Evolutionary conservation across 805 yeast species (phyloP), one percentile per base, ranked within the genome.

Genomic region (Candida argentea): DNA sequence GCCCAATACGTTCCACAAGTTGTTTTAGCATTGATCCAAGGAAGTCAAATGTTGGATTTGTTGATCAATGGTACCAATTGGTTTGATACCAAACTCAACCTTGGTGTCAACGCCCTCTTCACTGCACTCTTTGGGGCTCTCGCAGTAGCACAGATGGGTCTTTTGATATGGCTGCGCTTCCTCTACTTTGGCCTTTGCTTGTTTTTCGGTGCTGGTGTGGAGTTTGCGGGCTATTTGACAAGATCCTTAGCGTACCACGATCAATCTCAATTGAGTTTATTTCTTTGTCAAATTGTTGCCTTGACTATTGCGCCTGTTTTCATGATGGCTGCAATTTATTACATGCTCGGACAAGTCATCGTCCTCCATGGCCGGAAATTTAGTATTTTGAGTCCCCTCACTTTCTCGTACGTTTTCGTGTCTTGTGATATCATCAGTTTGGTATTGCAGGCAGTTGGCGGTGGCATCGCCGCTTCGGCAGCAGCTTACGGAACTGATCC

Each of bases 261-360:
- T 2, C 21, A 36, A 10, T 43, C 53, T 20, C 37, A 52, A 22
- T 12, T n/a, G 7, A 48, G 63, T 28, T 55, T 62, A 16, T 85
- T 64, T 43, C 44, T 79, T 24, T 52, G 76, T 41, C 93, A 85
- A 49, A 67, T 78, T 37, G 67, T 76, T 31, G 63, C 76, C 42
- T 55, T 84, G 31, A 82, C 89, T 0, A 52, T 85, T 26, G 89
- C 84, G 0, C 95, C 95, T 0, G 84, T 83, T 13, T 79, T 85
- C 48, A 59, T 81, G 25, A 79, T 82, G 82, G 95, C 81, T 4
- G 94, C 89, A 2, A 61, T 85, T 3, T 86, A 85, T 53, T 78
- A 67, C 38, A 60, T 75, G 30, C 53, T 85, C 37, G 85, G 80
- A 5, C 79, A 82, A 50, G 40, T 79, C 27, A 59, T 76, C 26